phyloP scores from a whole-genome alignment of 2,329 filamentous ascomycete genomes.

The Nemania abortiva region DNA sequence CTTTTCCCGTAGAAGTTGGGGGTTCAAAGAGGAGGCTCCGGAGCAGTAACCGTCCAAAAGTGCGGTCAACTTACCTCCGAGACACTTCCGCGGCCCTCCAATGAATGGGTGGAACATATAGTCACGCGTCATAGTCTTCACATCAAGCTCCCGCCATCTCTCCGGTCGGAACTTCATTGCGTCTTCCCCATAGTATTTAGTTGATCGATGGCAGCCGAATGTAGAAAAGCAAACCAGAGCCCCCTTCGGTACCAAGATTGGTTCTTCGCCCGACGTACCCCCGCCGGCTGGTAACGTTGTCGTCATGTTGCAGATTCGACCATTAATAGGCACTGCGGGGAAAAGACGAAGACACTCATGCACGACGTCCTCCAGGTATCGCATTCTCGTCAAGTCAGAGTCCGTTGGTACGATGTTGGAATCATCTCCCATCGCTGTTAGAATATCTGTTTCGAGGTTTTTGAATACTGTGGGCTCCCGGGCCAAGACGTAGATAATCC shows the following conservation, averaged over 20 bases:
- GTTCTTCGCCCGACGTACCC: conserved; percentile 7
- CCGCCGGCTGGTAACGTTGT: conserved; percentile 16
- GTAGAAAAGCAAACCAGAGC: conserved; percentile 19
- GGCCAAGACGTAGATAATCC: conserved; percentile 15
- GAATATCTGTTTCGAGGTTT: conserved; percentile 5
- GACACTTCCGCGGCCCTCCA: conserved; percentile 17
- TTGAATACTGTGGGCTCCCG: conserved; percentile 2
- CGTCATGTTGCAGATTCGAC: conserved; percentile 8
- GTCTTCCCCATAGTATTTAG: conserved; percentile 15
- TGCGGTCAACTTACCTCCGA: conserved; percentile 17
- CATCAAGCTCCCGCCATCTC: conserved; percentile 15
- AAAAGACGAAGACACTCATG: conserved; percentile 20
- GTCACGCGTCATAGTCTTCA: conserved; percentile 10
- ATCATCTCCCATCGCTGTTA: not conserved
- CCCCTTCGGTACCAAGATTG: conserved; percentile 19
- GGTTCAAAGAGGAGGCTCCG: too few species aligned
- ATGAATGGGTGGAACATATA: conserved; percentile 21
- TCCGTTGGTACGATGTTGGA: conserved; percentile 7
- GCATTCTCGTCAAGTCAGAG: conserved; percentile 10
- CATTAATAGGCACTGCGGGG: conserved; percentile 19
- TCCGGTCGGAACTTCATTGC: conserved; percentile 19
- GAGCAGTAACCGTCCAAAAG: too few species aligned
- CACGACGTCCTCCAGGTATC: conserved; percentile 11
- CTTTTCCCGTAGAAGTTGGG: too few species aligned
- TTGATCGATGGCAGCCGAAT: conserved; percentile 21